A percentile compares a stretch with the other conserved stretches of the same genome.
Evolutionary conservation across 2,329 filamentous ascomycete genomes (phyloP).

Genomic region (Penicillium sp.): DNA sequence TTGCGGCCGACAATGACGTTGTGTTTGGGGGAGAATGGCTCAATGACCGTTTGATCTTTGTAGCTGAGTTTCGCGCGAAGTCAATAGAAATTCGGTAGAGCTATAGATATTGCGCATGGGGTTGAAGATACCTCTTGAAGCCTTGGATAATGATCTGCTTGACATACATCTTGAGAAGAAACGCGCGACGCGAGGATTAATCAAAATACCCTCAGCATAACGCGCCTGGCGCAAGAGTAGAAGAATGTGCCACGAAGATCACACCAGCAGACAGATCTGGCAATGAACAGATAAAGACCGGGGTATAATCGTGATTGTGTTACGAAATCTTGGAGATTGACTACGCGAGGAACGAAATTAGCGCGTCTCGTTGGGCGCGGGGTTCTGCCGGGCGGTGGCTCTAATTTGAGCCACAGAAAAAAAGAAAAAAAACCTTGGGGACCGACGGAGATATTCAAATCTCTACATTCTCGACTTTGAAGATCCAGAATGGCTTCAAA

Average conservation of each 20-base stretch:
- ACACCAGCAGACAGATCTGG: neutral
- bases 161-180: conserved; percentile 74
- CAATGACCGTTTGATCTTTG: conserved; percentile 98
- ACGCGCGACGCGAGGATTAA: conserved; percentile 30
- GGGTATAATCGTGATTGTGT: conserved; percentile 7
- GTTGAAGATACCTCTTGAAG: conserved; percentile 80
- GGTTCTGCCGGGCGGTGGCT: conserved; percentile 39
- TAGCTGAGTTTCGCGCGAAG: conserved; percentile 59
- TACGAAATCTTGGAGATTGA: conserved; percentile 11
- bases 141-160: conserved; percentile 99
- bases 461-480: conserved; percentile 7
- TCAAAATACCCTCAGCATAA: conserved; percentile 29
- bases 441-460: conserved; percentile 3
- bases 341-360: conserved; percentile 23
- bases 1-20: conserved; percentile 99
- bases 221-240: conserved; percentile 18
- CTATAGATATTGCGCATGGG: neutral
- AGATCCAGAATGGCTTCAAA: conserved; percentile 26
- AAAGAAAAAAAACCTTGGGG: conserved; percentile 24
- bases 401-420: conserved; percentile 25
- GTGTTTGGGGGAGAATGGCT: conserved; percentile 94
- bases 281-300: conserved; percentile 1
- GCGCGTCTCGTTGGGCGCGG: conserved; percentile 30
- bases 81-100: neutral
- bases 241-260: neutral